Conservation (phyloP, 2,329 filamentous ascomycete species). For the Hymenoscyphus albidus region DNA sequence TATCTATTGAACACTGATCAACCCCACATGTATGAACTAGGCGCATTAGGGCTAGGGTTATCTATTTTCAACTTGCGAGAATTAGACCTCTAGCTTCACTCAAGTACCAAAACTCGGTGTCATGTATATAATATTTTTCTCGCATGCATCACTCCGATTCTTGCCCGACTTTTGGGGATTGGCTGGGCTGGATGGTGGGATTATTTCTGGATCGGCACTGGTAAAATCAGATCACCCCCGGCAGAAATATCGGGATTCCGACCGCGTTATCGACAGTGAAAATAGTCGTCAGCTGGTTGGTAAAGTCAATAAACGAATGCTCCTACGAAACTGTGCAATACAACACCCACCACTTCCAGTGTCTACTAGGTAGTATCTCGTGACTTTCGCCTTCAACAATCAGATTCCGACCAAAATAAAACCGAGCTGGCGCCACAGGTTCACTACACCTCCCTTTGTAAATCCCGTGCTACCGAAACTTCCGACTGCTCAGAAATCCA, state of each 20-base stretch:
- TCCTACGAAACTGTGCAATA: not conserved
- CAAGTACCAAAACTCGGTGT: not conserved
- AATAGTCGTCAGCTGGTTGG: not conserved
- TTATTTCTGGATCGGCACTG: too few species aligned
- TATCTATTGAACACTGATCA: too few species aligned
- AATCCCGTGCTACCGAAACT: not conserved
- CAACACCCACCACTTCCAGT: not conserved
- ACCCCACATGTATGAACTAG: too few species aligned
- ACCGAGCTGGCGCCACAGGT: not conserved
- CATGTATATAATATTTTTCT: not conserved
- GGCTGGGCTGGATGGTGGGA: too few species aligned
- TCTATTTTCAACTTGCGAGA: too few species aligned
- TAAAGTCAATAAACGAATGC: not conserved
- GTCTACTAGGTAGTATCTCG: not conserved
- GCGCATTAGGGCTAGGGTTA: too few species aligned
- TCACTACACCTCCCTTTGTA: not conserved
- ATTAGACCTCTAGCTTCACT: too few species aligned
- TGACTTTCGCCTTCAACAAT: not conserved
- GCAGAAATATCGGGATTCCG: not conserved
- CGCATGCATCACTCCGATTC: not conserved
- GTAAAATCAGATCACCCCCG: too few species aligned
- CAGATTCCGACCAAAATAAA: not conserved
- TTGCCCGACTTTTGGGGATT: not conserved
- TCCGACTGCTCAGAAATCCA: not conserved
- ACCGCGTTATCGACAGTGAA: slow-evolving; percentile 1